These are phyloP conservation scores for Ziziphus jujuba DNA, from an alignment of 306 rosid species.

Conservation along the genomic window DNA sequence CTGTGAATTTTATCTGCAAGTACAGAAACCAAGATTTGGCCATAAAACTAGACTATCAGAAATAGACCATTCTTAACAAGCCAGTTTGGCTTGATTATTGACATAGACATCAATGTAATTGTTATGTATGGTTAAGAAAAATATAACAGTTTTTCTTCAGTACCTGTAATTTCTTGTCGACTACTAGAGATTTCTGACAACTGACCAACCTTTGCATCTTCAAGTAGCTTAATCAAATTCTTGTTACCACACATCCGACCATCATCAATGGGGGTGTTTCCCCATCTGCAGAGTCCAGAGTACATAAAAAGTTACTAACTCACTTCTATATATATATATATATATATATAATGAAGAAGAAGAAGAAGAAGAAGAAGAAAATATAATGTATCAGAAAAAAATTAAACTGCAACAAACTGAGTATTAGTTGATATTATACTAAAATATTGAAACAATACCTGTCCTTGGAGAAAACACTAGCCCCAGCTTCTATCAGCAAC, in stretches of 20 bases:
- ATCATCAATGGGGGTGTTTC: conserved; percentile 90
- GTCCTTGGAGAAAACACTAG: conserved; percentile 81
- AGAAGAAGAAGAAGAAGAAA: too few species aligned
- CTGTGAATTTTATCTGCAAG: conserved; percentile 61
- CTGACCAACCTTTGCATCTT: conserved; percentile 71
- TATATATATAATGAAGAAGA: background rate
- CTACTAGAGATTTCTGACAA: conserved; percentile 44
- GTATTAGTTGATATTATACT: background rate
- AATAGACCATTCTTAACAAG: background rate
- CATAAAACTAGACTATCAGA: background rate
- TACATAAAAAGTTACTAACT: conserved; percentile 1
- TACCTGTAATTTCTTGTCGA: conserved; percentile 61
- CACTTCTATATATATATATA: background rate
- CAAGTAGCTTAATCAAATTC: conserved; percentile 71
- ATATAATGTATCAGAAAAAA: background rate
- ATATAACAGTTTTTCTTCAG: background rate
- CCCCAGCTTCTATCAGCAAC: conserved; percentile 76
- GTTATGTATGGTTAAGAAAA: background rate
- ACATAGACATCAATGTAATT: background rate
- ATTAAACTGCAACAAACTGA: background rate
- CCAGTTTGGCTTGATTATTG: background rate
- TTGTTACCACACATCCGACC: conserved; percentile 80
- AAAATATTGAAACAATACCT: conserved; percentile 35
- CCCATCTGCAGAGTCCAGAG: conserved; percentile 62
- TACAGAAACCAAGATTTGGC: background rate